phyloP scores from a whole-genome alignment of 208 protist genomes.

The Acanthamoeba pearcei region DNA sequence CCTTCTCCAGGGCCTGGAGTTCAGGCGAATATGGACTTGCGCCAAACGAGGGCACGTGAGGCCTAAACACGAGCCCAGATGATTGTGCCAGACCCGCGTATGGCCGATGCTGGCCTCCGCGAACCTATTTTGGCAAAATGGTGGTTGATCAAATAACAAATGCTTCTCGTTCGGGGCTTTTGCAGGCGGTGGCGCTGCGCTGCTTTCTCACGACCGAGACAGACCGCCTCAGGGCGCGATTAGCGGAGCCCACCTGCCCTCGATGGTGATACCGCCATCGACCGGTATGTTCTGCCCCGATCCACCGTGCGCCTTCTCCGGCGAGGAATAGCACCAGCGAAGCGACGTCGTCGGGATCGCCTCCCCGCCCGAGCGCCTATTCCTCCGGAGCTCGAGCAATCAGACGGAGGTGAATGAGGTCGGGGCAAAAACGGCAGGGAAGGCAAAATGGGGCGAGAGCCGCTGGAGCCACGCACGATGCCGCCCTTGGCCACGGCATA shows the following conservation, averaged over 20 bases:
- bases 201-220: no score
- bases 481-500: slow-evolving; percentile 35
- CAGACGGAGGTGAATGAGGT: no score
- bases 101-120: not conserved
- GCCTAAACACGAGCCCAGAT: not conserved
- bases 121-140: not conserved
- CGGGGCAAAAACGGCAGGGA: no score
- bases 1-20: not conserved
- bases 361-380: no score
- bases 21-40: not conserved
- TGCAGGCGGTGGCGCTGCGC: no score
- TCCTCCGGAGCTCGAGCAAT: no score
- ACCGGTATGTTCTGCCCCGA: slow-evolving; percentile 49
- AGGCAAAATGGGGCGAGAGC: not conserved
- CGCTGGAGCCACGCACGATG: not conserved
- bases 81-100: slow-evolving; percentile 20
- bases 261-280: slow-evolving; percentile 41
- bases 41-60: not conserved
- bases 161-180: not conserved
- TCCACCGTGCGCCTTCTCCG: slow-evolving; percentile 8
- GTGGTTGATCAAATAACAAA: no score
- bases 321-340: slow-evolving; percentile 50
- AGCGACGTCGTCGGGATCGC: slow-evolving; percentile 16
- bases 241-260: slow-evolving; percentile 45
- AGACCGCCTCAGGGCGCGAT: not conserved